phyloP scores from a whole-genome alignment of 2,329 filamentous ascomycete species.

The Penicillium sp. region DNA sequence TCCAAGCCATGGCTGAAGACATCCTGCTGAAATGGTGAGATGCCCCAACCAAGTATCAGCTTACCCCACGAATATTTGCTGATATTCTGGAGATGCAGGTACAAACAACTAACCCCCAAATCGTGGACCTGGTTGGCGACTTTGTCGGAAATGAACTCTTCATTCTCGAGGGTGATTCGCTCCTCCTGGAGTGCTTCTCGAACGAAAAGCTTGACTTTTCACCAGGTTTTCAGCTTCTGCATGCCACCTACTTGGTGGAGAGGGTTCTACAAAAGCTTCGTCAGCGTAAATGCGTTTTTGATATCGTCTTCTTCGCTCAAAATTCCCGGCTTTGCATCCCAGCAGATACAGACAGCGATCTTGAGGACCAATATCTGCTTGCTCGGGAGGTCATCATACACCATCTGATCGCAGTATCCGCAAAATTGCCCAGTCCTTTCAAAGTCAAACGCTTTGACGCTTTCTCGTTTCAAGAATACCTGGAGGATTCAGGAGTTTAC shows the following conservation, averaged over 20 bases:
- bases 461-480: conserved; percentile 60
- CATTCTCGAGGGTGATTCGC: conserved; percentile 72
- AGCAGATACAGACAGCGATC: conserved; percentile 32
- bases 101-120: conserved; percentile 43
- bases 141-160: conserved; percentile 76
- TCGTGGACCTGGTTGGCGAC: conserved; percentile 72
- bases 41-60: background rate
- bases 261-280: conserved; percentile 64
- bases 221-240: conserved; percentile 70
- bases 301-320: conserved; percentile 70
- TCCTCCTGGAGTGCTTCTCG: conserved; percentile 68
- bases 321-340: conserved; percentile 60
- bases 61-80: background rate
- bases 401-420: conserved; percentile 59
- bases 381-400: conserved; percentile 66
- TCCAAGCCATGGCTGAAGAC: background rate
- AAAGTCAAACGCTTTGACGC: conserved; percentile 17
- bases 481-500: conserved; percentile 60
- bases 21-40: background rate
- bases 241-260: conserved; percentile 72
- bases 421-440: conserved; percentile 34
- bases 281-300: conserved; percentile 70
- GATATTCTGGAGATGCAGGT: background rate
- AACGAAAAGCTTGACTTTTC: conserved; percentile 66
- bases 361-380: conserved; percentile 61